These are phyloP conservation scores for Angophora floribunda DNA, from an alignment of 345 rosid species.

Conservation along the genomic window DNA sequence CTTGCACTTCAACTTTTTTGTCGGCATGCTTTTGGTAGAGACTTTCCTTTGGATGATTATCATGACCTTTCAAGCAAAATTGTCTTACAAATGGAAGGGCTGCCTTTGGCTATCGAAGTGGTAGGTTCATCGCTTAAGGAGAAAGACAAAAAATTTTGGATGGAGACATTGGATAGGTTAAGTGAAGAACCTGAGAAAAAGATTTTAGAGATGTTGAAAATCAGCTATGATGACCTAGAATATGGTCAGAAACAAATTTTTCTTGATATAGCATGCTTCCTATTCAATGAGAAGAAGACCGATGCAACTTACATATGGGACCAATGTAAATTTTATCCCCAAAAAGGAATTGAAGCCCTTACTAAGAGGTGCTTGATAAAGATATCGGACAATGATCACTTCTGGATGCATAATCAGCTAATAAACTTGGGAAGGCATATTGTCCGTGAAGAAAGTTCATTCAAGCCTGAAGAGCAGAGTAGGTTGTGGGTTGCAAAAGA, in stretches of 20 bases:
- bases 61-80: neutral
- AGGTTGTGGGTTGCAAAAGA: neutral
- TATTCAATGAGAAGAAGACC: neutral
- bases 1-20: neutral
- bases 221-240: neutral
- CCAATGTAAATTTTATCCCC: rapidly evolving
- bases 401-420: neutral
- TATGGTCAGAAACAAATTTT: neutral
- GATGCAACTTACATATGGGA: neutral
- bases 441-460: neutral
- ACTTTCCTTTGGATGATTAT: neutral
- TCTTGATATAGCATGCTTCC: neutral
- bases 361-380: neutral
- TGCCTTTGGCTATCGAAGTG: neutral
- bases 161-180: rapidly evolving
- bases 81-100: neutral
- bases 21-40: neutral
- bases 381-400: neutral
- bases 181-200: neutral
- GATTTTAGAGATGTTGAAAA: neutral
- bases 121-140: neutral
- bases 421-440: neutral
- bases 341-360: neutral
- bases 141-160: rapidly evolving
- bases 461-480: neutral